Evolutionary conservation across 371 early-diverging fungal species (phyloP).

Genomic region (Sporodiniella umbellata): DNA sequence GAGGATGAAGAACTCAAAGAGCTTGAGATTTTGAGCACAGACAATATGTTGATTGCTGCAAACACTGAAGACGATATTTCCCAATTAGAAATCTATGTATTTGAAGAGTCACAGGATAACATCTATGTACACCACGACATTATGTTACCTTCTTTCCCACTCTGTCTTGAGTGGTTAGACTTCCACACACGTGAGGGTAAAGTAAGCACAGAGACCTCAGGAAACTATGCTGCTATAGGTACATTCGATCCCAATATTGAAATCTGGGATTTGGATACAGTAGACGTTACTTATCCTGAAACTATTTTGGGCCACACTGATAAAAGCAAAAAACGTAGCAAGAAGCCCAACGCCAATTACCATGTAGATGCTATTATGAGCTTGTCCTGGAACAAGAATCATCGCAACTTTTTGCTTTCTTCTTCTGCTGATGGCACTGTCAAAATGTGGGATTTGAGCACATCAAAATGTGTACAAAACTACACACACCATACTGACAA

Average conservation of each 20-base stretch:
- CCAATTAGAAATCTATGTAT: slow-evolving; percentile 90
- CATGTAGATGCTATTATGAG: slow-evolving; percentile 94
- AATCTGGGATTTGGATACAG: slow-evolving; percentile 93
- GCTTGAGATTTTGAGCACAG: slow-evolving; percentile 70
- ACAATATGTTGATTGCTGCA: slow-evolving; percentile 86
- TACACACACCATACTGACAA: slow-evolving; percentile 87
- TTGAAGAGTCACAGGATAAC: slow-evolving; percentile 79
- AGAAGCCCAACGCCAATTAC: slow-evolving; percentile 67
- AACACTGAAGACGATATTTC: slow-evolving; percentile 95
- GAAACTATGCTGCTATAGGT: slow-evolving; percentile 91
- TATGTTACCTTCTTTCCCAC: slow-evolving; percentile 95
- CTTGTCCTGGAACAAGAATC: slow-evolving; percentile 87
- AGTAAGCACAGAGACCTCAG: slow-evolving; percentile 45
- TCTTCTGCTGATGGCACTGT: slow-evolving; percentile 95
- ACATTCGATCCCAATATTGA: slow-evolving; percentile 96
- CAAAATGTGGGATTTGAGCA: slow-evolving; percentile 92
- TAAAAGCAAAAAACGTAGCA: slow-evolving; percentile 55
- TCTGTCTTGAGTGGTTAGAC: slow-evolving; percentile 94
- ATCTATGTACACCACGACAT: slow-evolving; percentile 97
- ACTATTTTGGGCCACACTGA: slow-evolving; percentile 80
- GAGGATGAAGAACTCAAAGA: slow-evolving; percentile 82
- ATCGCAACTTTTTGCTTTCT: slow-evolving; percentile 82
- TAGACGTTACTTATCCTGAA: slow-evolving; percentile 90
- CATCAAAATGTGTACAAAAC: slow-evolving; percentile 66
- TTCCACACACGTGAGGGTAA: slow-evolving; percentile 65